phyloP scores from a whole-genome alignment of 139 green algal genomes.

The Coccomyxa sp. region DNA sequence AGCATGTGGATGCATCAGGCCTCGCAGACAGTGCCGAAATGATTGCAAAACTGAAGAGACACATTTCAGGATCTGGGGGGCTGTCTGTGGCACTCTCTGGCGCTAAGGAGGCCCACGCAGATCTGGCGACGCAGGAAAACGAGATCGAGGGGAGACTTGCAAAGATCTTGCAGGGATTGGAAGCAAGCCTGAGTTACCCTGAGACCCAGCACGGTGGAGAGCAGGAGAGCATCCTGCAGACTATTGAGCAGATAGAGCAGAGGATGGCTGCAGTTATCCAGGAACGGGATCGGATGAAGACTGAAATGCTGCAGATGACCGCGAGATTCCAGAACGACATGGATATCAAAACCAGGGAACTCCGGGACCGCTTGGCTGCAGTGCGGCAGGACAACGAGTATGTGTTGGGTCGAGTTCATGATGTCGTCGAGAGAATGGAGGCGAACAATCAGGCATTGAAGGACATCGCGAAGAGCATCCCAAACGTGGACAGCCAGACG shows the following conservation, averaged over 20 bases:
- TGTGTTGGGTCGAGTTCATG: neutral
- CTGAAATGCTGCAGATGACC: neutral
- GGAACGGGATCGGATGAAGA: neutral
- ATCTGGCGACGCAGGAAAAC: neutral
- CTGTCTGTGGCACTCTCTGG: neutral
- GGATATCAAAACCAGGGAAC: neutral
- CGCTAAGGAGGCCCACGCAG: neutral
- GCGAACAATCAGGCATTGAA: neutral
- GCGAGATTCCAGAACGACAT: neutral
- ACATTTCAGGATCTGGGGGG: neutral
- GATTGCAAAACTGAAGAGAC: neutral
- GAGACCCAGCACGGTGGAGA: neutral
- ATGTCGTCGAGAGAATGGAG: neutral
- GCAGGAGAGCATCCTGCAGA: neutral
- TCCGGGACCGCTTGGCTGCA: neutral
- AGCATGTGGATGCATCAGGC: neutral
- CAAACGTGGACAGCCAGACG: neutral
- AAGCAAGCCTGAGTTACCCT: neutral
- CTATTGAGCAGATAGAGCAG: neutral
- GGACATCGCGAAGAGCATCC: neutral
- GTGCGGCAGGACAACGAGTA: neutral
- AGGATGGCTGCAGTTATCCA: neutral
- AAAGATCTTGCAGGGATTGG: neutral
- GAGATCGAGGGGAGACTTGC: neutral
- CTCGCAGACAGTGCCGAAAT: neutral